phyloP scores from a whole-genome alignment of 2,329 filamentous ascomycete species.

The Claviceps sp. region DNA sequence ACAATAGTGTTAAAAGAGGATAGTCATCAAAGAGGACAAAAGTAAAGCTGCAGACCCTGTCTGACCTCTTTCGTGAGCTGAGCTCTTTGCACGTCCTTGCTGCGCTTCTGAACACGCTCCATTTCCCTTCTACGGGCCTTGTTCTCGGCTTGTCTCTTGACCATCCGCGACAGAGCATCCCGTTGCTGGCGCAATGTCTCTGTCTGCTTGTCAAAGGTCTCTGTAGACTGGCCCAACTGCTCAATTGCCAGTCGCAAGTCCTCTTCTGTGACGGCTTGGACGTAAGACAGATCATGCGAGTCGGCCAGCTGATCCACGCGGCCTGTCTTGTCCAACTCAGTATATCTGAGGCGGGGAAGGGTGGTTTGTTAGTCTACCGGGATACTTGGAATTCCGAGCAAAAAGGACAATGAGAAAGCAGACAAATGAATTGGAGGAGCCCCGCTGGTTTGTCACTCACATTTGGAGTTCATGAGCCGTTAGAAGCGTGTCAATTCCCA shows the following conservation, averaged over 20 bases:
- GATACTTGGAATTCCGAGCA: not conserved
- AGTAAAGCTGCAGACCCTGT: not conserved
- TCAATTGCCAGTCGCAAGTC: conserved; percentile 49
- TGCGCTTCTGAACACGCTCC: conserved; percentile 15
- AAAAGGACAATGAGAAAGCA: not conserved
- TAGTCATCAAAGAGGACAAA: not conserved
- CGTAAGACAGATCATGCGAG: conserved; percentile 29
- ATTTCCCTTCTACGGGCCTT: conserved; percentile 17
- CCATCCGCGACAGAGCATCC: conserved; percentile 40
- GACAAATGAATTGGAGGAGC: not conserved
- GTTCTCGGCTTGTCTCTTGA: conserved; percentile 25
- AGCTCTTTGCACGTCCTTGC: conserved; percentile 24
- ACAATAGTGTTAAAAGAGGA: not conserved
- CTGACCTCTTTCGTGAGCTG: conserved; percentile 29
- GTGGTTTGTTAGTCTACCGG: not conserved
- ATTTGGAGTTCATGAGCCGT: conserved; percentile 38
- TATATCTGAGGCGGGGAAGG: conserved; percentile 27
- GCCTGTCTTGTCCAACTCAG: conserved; percentile 33
- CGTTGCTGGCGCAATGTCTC: conserved; percentile 48
- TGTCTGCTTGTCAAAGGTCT: conserved; percentile 49
- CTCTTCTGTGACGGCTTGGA: conserved; percentile 41
- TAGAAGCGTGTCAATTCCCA: conserved; percentile 37
- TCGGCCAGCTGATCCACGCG: conserved; percentile 32
- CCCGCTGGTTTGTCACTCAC: conserved; percentile 16
- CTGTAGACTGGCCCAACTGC: conserved; percentile 51